Base-by-base conservation (phyloP, 2,329 filamentous ascomycete genomes). In the Fusarium stilboides region DNA sequence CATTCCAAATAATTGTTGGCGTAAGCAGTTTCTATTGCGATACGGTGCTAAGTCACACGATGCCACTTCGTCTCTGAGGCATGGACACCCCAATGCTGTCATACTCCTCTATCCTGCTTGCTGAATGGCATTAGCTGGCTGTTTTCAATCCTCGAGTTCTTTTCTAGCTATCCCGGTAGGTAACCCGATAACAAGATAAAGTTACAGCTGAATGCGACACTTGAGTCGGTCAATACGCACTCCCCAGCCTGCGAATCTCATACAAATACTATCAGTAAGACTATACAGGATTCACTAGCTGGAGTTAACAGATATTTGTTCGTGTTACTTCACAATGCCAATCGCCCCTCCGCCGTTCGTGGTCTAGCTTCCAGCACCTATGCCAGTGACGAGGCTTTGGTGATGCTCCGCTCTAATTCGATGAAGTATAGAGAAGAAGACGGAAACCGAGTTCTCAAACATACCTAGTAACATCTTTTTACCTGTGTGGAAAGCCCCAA, bases 401-500 rank as follows among this genome's bases (percentile, higher is more conserved):
- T 82, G 85, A 62, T 80, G 76, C 24, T 77, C 67, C 71, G 82
- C 81, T 17, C 82, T 74, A 13, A 87, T 82, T 34, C 78, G 76
- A 3, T 81, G 77, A 0, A 87, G 80, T 2, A 81, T 79, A 68
- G 82, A 89, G 79, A 85, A 89, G 79, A 89, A 90, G 69, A 85
- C 83, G 0, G 88, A 86, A 22, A 83, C 79, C 51, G 86, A 81
- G 70, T 86, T 83, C 69, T 88, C 81, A 74, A 90, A 85, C 59
- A 82, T 79, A 39, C 88, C 88, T 0, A 90, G 80, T 63, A 83
- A 85, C 2, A 87, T 86, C 65, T 82, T 80, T 75, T 90, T 88
- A n/a, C 78, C 78, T 1, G 84, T 81, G 72, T 82, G 84, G 81
- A 91, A 90, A 4, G 87, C 88, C 70, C 90, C 87, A 43, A 89